A percentile compares a stretch with the other conserved stretches of the same genome.
Conservation (phyloP, 1,284 basidiomycete genomes). For the Pascua sp. region DNA sequence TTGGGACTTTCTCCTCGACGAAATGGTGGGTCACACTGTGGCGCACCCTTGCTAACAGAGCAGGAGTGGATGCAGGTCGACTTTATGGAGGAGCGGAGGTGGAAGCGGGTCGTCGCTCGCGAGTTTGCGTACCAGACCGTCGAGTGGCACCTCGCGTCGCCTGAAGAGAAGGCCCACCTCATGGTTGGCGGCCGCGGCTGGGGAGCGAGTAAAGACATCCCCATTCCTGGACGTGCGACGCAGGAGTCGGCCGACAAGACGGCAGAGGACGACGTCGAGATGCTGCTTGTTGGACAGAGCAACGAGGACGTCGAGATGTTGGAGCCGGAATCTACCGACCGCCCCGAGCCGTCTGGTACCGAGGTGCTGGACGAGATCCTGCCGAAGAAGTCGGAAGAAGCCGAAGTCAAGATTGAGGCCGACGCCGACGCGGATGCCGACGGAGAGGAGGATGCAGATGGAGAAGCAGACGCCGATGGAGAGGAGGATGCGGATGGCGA, state of each 20-base stretch:
- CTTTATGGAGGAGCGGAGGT: conserved; percentile 87
- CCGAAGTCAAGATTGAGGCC: conserved; percentile 22
- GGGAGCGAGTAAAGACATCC: conserved; percentile 28
- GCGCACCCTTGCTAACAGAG: conserved; percentile 2
- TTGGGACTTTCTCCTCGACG: conserved; percentile 94
- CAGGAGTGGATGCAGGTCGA: conserved; percentile 97
- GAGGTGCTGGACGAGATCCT: conserved; percentile 37
- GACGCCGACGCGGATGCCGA: conserved; percentile 32
- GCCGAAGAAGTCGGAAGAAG: conserved; percentile 23
- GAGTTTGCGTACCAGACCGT: conserved; percentile 78
- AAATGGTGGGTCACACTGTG: conserved; percentile 66
- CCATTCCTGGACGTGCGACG: conserved; percentile 27
- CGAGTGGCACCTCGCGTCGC: conserved; percentile 77
- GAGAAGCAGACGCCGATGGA: conserved; percentile 15
- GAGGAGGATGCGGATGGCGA: conserved; percentile 13
- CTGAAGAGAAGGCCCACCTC: conserved; percentile 62
- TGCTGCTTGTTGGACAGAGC: conserved; percentile 31
- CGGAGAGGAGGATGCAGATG: conserved; percentile 24
- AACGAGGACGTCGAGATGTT: conserved; percentile 22
- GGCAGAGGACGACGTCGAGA: conserved; percentile 44
- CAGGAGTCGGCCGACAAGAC: conserved; percentile 10
- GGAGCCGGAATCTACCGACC: conserved; percentile 18
- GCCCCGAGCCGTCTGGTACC: conserved; percentile 21
- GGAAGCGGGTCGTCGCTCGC: conserved; percentile 85
- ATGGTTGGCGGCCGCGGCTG: conserved; percentile 55